Conservation (phyloP, 2,329 filamentous ascomycete species). For the Hypoxylon sp. region DNA sequence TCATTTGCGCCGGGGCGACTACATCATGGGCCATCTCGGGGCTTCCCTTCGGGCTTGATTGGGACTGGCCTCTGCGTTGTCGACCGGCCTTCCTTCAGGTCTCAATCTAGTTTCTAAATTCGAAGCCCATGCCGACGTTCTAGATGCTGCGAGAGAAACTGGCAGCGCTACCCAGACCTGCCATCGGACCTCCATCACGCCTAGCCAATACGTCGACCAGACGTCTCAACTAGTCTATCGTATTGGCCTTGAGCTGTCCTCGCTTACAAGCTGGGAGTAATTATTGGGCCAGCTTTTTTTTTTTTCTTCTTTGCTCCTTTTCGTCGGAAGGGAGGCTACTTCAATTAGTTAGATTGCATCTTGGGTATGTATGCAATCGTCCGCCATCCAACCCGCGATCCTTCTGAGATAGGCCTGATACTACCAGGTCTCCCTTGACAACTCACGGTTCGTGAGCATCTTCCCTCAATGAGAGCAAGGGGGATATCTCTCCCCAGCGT, state of each 20-base stretch:
- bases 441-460: constrained; percentile 29
- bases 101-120: constrained; percentile 33
- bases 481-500: constrained; percentile 19
- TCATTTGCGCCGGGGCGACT: constrained; percentile 16
- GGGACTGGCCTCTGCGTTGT: constrained; percentile 30
- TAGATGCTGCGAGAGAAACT: constrained; percentile 33
- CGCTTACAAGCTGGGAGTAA: constrained; percentile 27
- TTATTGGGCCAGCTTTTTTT: constrained; percentile 30
- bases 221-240: constrained; percentile 12
- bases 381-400: constrained; percentile 17
- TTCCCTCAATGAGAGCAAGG: constrained; percentile 19
- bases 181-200: constrained; percentile 30
- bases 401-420: constrained; percentile 12
- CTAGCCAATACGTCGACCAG: constrained; percentile 18
- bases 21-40: constrained; percentile 15
- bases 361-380: constrained; percentile 30
- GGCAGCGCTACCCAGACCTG: constrained; percentile 24
- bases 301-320: too few relatives aligned
- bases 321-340: constrained; percentile 1
- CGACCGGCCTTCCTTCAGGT: constrained; percentile 18
- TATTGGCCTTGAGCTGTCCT: constrained; percentile 22
- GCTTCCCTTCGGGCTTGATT: constrained; percentile 22
- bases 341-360: constrained; percentile 29
- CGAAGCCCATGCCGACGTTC: constrained; percentile 31
- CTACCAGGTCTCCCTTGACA: constrained; percentile 27